phyloP scores from a whole-genome alignment of 2,329 filamentous ascomycete species.

The Epichloe scottii region DNA sequence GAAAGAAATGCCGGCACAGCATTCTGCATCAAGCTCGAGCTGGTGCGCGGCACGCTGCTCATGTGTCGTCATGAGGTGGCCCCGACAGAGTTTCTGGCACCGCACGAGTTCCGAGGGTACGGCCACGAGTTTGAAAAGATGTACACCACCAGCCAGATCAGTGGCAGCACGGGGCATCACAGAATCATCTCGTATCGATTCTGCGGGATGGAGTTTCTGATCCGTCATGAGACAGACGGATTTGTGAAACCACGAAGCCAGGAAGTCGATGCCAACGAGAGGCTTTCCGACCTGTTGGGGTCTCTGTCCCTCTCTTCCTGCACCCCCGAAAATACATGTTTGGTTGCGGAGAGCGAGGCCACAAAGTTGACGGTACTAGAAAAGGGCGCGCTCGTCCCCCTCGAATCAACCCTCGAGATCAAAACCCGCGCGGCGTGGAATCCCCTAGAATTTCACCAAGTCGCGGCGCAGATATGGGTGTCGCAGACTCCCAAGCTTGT shows the following conservation, averaged over 20 bases:
- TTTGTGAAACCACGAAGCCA: constrained; percentile 15
- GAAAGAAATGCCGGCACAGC: constrained; percentile 14
- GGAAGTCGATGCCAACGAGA: background rate
- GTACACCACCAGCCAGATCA: constrained; percentile 24
- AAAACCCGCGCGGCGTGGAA: constrained; percentile 27
- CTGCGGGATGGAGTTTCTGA: constrained; percentile 24
- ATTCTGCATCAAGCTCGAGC: constrained; percentile 31
- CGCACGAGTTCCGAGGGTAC: constrained; percentile 26
- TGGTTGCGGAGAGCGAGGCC: background rate
- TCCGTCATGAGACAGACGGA: constrained; percentile 32
- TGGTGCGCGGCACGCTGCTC: constrained; percentile 23
- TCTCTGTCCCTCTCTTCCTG: constrained; percentile 14
- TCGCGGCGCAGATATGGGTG: constrained; percentile 30
- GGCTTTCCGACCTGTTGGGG: constrained; percentile 13
- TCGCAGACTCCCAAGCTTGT: constrained; percentile 35
- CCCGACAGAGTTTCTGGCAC: constrained; percentile 17
- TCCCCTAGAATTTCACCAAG: constrained; percentile 19
- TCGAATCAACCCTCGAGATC: constrained; percentile 29
- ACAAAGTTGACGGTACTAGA: constrained; percentile 19
- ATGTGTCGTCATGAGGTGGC: constrained; percentile 22
- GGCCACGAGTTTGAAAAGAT: constrained; percentile 33
- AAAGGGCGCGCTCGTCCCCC: constrained; percentile 19
- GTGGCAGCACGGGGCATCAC: constrained; percentile 30
- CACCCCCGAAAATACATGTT: background rate
- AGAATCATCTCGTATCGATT: constrained; percentile 32